Base-by-base conservation (phyloP, 2,329 filamentous ascomycete genomes). In the Phyllosticta capitalensis region DNA sequence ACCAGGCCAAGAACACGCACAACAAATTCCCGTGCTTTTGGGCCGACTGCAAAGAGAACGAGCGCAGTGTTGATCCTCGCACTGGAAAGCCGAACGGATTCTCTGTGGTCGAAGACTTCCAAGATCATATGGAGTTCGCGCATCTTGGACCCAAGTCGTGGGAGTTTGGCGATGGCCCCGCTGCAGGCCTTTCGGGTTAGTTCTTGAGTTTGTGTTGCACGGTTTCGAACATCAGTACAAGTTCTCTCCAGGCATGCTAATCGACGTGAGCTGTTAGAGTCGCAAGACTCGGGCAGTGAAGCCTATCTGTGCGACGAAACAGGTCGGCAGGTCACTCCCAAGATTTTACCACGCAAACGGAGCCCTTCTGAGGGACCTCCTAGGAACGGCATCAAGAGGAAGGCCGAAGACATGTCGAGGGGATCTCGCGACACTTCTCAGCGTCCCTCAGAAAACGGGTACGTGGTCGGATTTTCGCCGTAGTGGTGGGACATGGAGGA, bases 131-230 rank as follows among this genome's bases (percentile, higher is more conserved):
- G 22, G 75, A 80, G 60, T 67, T 73, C 30, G 67, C 66, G 20
- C 83, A 86, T 68, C 67, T 86, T n/a, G 68, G 71, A 20, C 73
- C 78, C 19, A 66, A 84, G 51, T 79, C 79, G n/a, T 81, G 81
- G 78, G 73, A 76, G 64, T 72, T 80, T 51, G 83, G 83, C n/a
- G 82, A 85, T 71, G 83, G 83, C 56, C 82, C 82, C 50, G 75
- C 75, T 54, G 76, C 78, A 61, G 77, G 77, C 62, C 71, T 77
- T 66, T 79, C 77, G 73, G 82, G 83, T 85, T 53, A 60, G 58
- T 60, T 30, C 54, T 24, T 58, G 53, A 45, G 19, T 45, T 30
- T 49, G 10, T 19, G 55, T 53, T 19, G 20, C 50, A 22, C 68
- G 7, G 69, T 69, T 24, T 19, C 21, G 56, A 45, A 54, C 30